A percentile compares a stretch with the other conserved stretches of the same genome.
Evolutionary conservation across 371 early-diverging fungal species (phyloP).

Genomic region (Vairimorpha apis): DNA sequence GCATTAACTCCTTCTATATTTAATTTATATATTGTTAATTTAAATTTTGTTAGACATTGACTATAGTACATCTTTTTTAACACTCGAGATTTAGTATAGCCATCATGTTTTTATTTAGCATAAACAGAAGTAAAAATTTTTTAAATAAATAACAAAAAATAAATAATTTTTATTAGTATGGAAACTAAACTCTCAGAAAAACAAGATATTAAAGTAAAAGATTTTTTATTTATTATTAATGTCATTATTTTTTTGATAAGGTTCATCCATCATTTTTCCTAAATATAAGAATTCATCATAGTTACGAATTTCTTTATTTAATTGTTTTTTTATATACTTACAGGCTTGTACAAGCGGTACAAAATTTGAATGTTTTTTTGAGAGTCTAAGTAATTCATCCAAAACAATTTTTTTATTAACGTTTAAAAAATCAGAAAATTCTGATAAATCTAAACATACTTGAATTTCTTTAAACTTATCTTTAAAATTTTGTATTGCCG

Average conservation of each 20-base stretch:
- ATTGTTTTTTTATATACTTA: not conserved
- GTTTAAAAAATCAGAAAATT: not conserved
- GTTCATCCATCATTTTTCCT: not conserved
- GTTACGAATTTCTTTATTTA: not conserved
- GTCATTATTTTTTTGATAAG: not conserved
- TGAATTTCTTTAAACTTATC: not conserved
- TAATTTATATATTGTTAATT: too few relatives aligned
- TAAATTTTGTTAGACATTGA: too few relatives aligned
- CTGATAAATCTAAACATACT: not conserved
- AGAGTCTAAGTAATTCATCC: not conserved
- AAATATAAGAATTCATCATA: not conserved
- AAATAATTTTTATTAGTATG: not conserved
- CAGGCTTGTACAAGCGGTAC: not conserved
- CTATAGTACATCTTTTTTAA: too few relatives aligned
- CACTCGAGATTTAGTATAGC: too few relatives aligned
- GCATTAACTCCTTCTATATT: too few relatives aligned
- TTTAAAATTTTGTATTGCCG: not conserved
- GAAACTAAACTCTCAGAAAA: not conserved
- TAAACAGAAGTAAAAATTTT: too few relatives aligned
- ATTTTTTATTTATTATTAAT: not conserved
- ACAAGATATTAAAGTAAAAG: not conserved
- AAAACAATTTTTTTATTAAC: not conserved
- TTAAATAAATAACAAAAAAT: not conserved
- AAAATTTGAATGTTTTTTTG: not conserved
- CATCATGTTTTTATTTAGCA: too few relatives aligned